A percentile compares a stretch with the other conserved stretches of the same genome.
Conservation (phyloP, 2,329 filamentous ascomycete species). For the Talaromyces rugulosus region DNA sequence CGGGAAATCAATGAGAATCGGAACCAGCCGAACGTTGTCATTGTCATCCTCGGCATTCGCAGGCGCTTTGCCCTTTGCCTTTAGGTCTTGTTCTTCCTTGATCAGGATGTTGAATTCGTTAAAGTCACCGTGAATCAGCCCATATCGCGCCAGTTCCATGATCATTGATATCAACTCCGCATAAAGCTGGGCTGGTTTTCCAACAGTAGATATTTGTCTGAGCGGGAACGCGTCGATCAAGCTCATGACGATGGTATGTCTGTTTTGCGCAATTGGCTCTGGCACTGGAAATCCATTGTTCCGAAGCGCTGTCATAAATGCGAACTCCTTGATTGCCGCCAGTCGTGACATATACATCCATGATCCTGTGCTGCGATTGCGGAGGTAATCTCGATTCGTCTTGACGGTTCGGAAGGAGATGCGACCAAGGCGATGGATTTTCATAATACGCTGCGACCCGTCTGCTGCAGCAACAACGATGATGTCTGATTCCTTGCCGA, state of each 20-base stretch:
- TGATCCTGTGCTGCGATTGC: constrained; percentile 71
- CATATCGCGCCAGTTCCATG: constrained; percentile 74
- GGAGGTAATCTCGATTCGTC: constrained; percentile 90
- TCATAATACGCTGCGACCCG: constrained; percentile 76
- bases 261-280: constrained; percentile 78
- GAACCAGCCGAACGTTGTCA: constrained; percentile 56
- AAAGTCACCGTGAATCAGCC: constrained; percentile 95
- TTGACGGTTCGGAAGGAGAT: constrained; percentile 98
- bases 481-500: constrained; percentile 97
- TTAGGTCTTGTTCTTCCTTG: constrained; percentile 59
- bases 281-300: constrained; percentile 88
- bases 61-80: constrained; percentile 34
- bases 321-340: constrained; percentile 88
- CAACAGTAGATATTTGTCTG: constrained; percentile 78
- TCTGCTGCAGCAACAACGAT: constrained; percentile 81
- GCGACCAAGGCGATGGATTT: constrained; percentile 91
- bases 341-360: constrained; percentile 98
- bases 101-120: constrained; percentile 99
- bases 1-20: constrained; percentile 93
- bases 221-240: constrained; percentile 89
- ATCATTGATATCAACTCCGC: constrained; percentile 87
- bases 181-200: constrained; percentile 81
- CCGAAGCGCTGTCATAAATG: constrained; percentile 84
- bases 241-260: constrained; percentile 95
- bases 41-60: constrained; percentile 24